These are phyloP conservation scores for Leishmania mexicana DNA, from an alignment of 208 protist genomes.

Conservation along the genomic window DNA sequence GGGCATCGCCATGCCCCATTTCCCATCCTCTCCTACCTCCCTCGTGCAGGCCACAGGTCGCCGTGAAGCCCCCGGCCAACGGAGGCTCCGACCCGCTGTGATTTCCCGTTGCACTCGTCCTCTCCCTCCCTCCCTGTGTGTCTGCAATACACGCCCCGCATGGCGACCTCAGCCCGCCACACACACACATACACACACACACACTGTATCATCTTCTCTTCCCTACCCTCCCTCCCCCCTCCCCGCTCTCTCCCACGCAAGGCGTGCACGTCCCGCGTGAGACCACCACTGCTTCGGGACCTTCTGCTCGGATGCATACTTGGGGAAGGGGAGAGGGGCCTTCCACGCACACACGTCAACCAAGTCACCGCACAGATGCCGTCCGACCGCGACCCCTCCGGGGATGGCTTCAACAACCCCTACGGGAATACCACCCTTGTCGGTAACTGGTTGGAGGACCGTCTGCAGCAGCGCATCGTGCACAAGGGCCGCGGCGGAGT, in stretches of 20 bases:
- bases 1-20: not conserved
- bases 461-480: constrained; percentile 16
- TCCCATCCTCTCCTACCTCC: not conserved
- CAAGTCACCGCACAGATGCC: not conserved
- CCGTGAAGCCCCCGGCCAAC: not conserved
- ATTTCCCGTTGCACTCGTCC: too few species aligned
- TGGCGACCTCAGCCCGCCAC: not conserved
- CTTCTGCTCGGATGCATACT: not conserved
- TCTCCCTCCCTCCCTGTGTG: not conserved
- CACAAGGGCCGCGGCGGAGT: not conserved
- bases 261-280: too few species aligned
- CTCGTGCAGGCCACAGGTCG: not conserved
- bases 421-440: constrained; percentile 66
- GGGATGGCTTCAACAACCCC: constrained; percentile 53
- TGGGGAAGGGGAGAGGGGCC: not conserved
- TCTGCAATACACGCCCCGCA: not conserved
- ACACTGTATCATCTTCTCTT: not conserved
- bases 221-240: not conserved
- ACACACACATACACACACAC: not conserved
- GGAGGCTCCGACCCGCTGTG: not conserved
- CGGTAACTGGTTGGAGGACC: constrained; percentile 75
- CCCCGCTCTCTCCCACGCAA: not conserved
- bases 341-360: not conserved
- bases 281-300: too few species aligned
- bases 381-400: not conserved